These are phyloP conservation scores for Bauhinia variegata DNA, from an alignment of 306 rosid genomes.

Conservation along the genomic window DNA sequence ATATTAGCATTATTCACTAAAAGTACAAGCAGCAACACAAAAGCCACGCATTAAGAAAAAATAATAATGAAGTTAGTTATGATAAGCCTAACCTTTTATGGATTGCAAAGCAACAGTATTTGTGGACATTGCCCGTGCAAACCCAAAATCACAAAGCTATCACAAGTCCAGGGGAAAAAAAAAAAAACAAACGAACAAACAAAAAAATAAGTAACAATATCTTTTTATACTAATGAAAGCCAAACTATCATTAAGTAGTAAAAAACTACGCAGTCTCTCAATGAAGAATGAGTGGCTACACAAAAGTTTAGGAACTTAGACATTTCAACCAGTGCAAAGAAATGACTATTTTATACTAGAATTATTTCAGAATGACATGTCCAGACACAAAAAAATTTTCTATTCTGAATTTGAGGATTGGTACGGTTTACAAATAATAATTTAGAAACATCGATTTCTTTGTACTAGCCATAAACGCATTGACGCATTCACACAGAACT, in stretches of 20 bases:
- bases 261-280: not conserved
- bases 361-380: no score
- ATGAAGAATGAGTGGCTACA: not conserved
- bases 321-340: no score
- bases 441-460: no score
- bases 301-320: conserved; percentile 1
- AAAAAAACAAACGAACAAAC: no score
- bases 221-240: conserved; percentile 23
- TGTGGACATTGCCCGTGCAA: conserved; percentile 99
- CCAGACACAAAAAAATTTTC: no score
- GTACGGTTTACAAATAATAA: no score
- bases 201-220: not conserved
- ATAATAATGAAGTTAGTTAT: conserved; percentile 17
- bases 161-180: conserved; percentile 23
- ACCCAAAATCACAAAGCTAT: conserved; percentile 99
- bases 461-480: no score
- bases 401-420: no score
- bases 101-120: conserved; percentile 95
- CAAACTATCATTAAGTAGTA: conserved; percentile 4
- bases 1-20: conserved; percentile 12
- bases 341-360: no score
- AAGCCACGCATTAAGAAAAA: conserved; percentile 16
- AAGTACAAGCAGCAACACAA: conserved; percentile 13
- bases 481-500: no score
- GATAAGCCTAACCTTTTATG: conserved; percentile 75